Percentiles rank a stretch among this genome's conserved stretches.
phyloP scores from a whole-genome alignment of 257 asterid genomes.

The Parsonsia alboflavescens region DNA sequence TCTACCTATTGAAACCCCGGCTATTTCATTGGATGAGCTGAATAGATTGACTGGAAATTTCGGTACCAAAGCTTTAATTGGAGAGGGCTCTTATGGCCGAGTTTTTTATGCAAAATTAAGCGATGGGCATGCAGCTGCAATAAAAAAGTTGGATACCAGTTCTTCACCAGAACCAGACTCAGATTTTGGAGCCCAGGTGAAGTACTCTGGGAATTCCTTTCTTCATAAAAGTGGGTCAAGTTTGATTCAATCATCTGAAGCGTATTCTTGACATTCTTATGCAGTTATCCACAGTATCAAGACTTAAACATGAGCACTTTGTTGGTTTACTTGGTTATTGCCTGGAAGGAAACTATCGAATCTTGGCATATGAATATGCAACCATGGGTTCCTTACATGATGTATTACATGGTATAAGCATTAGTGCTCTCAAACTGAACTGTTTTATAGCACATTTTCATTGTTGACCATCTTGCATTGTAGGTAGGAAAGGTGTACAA shows the following conservation, averaged over 20 bases:
- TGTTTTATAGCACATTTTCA: not conserved
- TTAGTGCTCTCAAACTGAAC: not conserved
- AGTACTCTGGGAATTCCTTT: not conserved
- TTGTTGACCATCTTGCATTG: constrained; percentile 5
- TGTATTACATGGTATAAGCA: constrained; percentile 62
- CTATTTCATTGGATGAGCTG: constrained; percentile 50
- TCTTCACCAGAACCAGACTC: constrained; percentile 56
- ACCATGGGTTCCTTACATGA: constrained; percentile 79
- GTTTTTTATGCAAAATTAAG: constrained; percentile 53
- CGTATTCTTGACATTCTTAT: not conserved
- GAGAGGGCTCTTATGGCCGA: constrained; percentile 83
- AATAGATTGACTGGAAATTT: constrained; percentile 53
- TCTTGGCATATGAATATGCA: constrained; percentile 73
- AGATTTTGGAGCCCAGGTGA: constrained; percentile 65
- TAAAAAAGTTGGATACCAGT: constrained; percentile 66
- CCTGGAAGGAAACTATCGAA: constrained; percentile 53
- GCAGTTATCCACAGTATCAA: constrained; percentile 75
- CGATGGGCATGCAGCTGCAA: constrained; percentile 53
- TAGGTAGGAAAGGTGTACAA: constrained; percentile 89
- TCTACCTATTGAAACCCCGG: constrained; percentile 75
- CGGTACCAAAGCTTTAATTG: constrained; percentile 53
- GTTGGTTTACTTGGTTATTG: constrained; percentile 74
- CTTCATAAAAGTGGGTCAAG: not conserved
- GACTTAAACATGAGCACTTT: constrained; percentile 70
- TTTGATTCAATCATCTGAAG: not conserved